These are phyloP conservation scores for Termitomyces sp. DNA, from an alignment of 768 basidiomycete genomes.

Conservation along the genomic window DNA sequence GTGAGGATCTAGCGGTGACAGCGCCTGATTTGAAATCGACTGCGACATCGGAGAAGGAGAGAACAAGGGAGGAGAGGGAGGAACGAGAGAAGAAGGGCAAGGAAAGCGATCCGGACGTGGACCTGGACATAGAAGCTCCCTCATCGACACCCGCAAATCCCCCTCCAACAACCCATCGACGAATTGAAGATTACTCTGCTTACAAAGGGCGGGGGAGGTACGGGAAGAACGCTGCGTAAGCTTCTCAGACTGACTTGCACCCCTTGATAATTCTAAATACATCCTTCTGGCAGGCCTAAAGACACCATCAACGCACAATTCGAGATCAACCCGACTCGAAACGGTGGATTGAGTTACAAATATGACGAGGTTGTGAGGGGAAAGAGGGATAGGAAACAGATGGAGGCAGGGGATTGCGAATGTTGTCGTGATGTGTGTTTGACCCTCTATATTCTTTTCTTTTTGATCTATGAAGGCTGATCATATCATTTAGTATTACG, in stretches of 20 bases:
- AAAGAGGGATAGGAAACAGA: conserved; percentile 52
- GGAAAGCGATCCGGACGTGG: conserved; percentile 4
- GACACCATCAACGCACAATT: conserved; percentile 57
- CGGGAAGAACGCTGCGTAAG: conserved; percentile 32
- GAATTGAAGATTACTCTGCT: conserved; percentile 33
- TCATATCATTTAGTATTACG: conserved; percentile 59
- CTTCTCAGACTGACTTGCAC: not conserved
- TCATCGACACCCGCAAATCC: conserved; percentile 18
- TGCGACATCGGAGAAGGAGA: not conserved
- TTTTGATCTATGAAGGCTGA: not conserved
- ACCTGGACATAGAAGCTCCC: conserved; percentile 1
- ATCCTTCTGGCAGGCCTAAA: conserved; percentile 18
- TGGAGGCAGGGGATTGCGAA: conserved; percentile 79
- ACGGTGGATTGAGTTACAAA: conserved; percentile 60
- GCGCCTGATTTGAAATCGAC: not conserved
- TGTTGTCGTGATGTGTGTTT: conserved; percentile 67
- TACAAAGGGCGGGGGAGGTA: conserved; percentile 62
- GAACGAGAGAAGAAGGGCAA: conserved; percentile 16
- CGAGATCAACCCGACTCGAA: conserved; percentile 59
- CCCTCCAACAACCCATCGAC: conserved; percentile 16
- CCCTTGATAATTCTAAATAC: not conserved
- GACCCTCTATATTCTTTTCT: not conserved
- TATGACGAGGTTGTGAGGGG: conserved; percentile 75
- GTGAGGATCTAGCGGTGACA: not conserved
- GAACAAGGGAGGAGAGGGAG: not conserved